Conservation (phyloP, 2,329 filamentous ascomycete genomes). For the Ceratocystis smalleyi region DNA sequence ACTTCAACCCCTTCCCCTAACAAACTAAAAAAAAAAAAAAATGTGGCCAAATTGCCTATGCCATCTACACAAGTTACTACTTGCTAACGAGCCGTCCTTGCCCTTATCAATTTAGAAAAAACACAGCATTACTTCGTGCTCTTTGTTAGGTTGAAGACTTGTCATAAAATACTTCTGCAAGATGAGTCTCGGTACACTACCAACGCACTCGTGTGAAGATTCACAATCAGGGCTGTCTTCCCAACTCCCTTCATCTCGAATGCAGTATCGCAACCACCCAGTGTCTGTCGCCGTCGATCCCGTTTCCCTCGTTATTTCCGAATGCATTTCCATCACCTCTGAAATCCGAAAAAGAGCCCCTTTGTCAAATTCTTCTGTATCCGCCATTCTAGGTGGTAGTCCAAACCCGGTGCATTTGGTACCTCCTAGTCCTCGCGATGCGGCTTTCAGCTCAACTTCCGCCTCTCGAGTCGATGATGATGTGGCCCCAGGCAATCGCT, state of each 20-base stretch:
- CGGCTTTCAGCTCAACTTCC: constrained; percentile 1
- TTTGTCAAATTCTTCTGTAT: constrained; percentile 90
- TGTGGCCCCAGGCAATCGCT: constrained; percentile 57
- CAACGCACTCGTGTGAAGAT: constrained; percentile 9
- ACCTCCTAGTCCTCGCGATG: constrained; percentile 27
- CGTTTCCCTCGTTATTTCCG: constrained; percentile 84
- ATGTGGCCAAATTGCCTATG: constrained; percentile 17
- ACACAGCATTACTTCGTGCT: not conserved
- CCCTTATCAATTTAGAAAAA: not conserved
- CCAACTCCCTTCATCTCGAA: constrained; percentile 26
- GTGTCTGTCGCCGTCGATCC: constrained; percentile 77
- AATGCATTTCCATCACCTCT: constrained; percentile 97
- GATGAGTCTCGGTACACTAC: constrained; percentile 9
- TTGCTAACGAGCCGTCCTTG: not conserved
- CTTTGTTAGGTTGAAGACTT: not conserved
- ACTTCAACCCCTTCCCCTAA: not conserved
- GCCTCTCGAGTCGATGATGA: constrained; percentile 26
- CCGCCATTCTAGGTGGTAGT: constrained; percentile 76
- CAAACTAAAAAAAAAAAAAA: not conserved
- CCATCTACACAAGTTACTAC: not conserved
- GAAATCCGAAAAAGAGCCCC: constrained; percentile 95
- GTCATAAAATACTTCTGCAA: constrained; percentile 1
- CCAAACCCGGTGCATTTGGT: constrained; percentile 42
- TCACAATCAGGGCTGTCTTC: constrained; percentile 7
- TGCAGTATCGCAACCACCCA: constrained; percentile 44